phyloP scores from a whole-genome alignment of 116 monocot genomes.

The Iris pallida region DNA sequence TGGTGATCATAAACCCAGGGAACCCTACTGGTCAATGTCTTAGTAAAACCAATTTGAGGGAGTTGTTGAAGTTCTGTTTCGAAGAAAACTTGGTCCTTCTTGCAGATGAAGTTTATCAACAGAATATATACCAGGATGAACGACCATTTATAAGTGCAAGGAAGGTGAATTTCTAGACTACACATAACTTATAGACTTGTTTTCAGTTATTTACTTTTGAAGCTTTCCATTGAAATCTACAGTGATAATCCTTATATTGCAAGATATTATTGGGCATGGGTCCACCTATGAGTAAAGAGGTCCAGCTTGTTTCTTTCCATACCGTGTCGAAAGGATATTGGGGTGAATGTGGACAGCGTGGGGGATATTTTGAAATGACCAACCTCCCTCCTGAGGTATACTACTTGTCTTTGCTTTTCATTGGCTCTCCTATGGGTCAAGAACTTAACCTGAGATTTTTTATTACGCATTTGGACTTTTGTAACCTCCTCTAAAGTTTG shows the following conservation, averaged over 20 bases:
- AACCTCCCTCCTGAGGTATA: constrained; percentile 81
- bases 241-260: constrained; percentile 18
- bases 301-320: constrained; percentile 95
- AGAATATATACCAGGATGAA: constrained; percentile 94
- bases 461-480: too few relatives aligned
- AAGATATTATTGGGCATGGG: constrained; percentile 92
- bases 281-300: constrained; percentile 69
- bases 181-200: too few relatives aligned
- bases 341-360: constrained; percentile 99
- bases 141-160: constrained; percentile 88
- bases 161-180: constrained; percentile 53
- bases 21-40: constrained; percentile 99
- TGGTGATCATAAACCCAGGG: constrained; percentile 99
- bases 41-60: constrained; percentile 65
- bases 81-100: constrained; percentile 77
- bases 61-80: constrained; percentile 72
- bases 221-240: constrained; percentile 3
- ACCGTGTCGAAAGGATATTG: constrained; percentile 98
- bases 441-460: too few relatives aligned
- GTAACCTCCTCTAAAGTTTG: too few relatives aligned
- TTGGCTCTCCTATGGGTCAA: too few relatives aligned
- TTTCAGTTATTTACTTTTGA: too few relatives aligned
- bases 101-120: constrained; percentile 99
- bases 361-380: constrained; percentile 98
- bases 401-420: neutral